Conservation (phyloP, 371 early-diverging fungal genomes). For the Pancytospora epiphaga region DNA sequence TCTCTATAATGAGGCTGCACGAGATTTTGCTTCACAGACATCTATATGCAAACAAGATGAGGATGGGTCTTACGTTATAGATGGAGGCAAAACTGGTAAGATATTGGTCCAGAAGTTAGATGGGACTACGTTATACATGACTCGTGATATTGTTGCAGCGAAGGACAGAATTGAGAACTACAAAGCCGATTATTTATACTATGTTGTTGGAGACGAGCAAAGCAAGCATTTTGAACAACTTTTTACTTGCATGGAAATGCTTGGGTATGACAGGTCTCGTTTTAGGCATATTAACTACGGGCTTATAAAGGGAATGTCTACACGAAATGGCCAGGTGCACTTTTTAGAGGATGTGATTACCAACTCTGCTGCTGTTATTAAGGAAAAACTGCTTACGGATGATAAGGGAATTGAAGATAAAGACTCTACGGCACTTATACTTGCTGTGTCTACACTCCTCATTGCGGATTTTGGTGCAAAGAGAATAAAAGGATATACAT, state of each 20-base stretch:
- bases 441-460: slow-evolving; percentile 74
- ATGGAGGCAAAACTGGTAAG: slow-evolving; percentile 52
- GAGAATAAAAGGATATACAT: slow-evolving; percentile 88
- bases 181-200: slow-evolving; percentile 82
- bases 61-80: slow-evolving; percentile 57
- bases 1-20: slow-evolving; percentile 71
- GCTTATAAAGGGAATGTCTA: slow-evolving; percentile 82
- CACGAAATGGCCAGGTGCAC: slow-evolving; percentile 88
- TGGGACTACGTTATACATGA: slow-evolving; percentile 86
- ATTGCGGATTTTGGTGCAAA: slow-evolving; percentile 87
- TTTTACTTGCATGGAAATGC: slow-evolving; percentile 74
- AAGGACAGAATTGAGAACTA: slow-evolving; percentile 76
- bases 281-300: slow-evolving; percentile 89
- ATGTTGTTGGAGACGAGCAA: slow-evolving; percentile 87
- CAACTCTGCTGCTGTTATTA: slow-evolving; percentile 76
- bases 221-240: slow-evolving; percentile 86
- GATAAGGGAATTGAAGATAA: slow-evolving; percentile 77
- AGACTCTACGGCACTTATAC: slow-evolving; percentile 67
- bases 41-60: slow-evolving; percentile 50
- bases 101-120: slow-evolving; percentile 77
- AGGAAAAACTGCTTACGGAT: slow-evolving; percentile 78
- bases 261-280: slow-evolving; percentile 67
- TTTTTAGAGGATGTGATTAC: slow-evolving; percentile 91
- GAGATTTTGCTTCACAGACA: slow-evolving; percentile 68
- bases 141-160: slow-evolving; percentile 93